These are phyloP conservation scores for Selaginella tamariscina DNA, from an alignment of 75 land plant species.

Conservation along the genomic window DNA sequence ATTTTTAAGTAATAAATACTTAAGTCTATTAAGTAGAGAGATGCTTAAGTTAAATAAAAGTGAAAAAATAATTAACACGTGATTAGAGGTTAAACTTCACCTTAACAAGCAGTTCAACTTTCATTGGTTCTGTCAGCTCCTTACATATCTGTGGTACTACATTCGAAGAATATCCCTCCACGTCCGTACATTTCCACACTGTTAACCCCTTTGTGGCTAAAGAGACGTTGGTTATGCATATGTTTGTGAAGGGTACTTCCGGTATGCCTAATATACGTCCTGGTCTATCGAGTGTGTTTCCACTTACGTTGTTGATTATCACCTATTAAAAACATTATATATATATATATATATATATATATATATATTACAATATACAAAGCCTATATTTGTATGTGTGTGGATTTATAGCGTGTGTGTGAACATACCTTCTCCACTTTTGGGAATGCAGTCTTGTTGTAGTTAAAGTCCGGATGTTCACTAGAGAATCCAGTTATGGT, in stretches of 20 bases:
- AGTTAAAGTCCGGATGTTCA: constrained; percentile 2
- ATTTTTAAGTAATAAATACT: too few species aligned
- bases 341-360: too few species aligned
- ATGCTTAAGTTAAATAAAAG: too few species aligned
- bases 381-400: too few species aligned
- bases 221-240: not conserved
- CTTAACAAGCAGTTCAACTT: too few species aligned
- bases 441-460: not conserved
- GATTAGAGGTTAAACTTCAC: too few species aligned
- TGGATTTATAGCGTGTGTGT: too few species aligned
- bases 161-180: constrained; percentile 2
- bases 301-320: not conserved
- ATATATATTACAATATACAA: too few species aligned
- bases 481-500: not conserved
- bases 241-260: not conserved
- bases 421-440: not conserved
- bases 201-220: not conserved
- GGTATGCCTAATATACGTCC: not conserved
- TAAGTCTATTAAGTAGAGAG: too few species aligned
- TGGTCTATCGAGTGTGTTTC: constrained; percentile 1
- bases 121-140: too few species aligned
- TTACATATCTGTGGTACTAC: not conserved
- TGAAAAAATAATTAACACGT: too few species aligned
- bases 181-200: constrained; percentile 7
- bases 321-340: too few species aligned